Evolutionary conservation across 2,329 filamentous ascomycete genomes (phyloP), one percentile per base, ranked within the genome.

Genomic region (Fonsecaea pugnacius): DNA sequence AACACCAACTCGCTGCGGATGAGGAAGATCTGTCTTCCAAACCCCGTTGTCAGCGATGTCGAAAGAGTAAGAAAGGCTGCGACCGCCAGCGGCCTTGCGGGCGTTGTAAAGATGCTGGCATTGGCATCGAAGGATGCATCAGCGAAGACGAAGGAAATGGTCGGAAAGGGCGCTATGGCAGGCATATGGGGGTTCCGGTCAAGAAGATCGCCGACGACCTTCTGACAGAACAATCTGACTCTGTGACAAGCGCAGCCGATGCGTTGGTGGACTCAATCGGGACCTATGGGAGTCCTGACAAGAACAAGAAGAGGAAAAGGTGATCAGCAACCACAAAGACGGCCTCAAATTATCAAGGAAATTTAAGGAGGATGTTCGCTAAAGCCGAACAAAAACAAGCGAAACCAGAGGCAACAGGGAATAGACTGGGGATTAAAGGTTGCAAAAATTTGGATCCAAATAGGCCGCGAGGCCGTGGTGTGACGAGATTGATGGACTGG

Each of bases 51-150:
- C 95, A 99, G 77, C 90, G 95, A 64, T 99, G 95, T 83, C 90
- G 95, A 73, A 99, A 99, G 86, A 98, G 94, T 81, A 99, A 99
- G 84, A 99, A 99, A 80, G 95, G 95, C 12, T 99, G 95, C 75
- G 95, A 99, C 80, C 89, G 95, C 64, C 95, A 98, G 79, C 89
- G 95, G 43, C 95, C 95, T 32, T 99, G 95, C 74, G 91, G 92
- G 62, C 88, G 95, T 68, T 99, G 95, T 86, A 92, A 92, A 76
- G 95, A 99, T 79, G 95, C 95, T 50, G 95, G 95, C 21, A 91
- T 99, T 72, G 90, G 91, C 63, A 88, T 92, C 65, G 95, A 98
- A 71, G 91, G 94, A 69, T 99, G 95, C 78, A 87, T 99, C 78
- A 97, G 93, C 77, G 95, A 99, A 78, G 95, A 99, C 72, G 95